Base-by-base conservation (phyloP, 2,329 filamentous ascomycete species). In the Coniochaeta pulveracea region DNA sequence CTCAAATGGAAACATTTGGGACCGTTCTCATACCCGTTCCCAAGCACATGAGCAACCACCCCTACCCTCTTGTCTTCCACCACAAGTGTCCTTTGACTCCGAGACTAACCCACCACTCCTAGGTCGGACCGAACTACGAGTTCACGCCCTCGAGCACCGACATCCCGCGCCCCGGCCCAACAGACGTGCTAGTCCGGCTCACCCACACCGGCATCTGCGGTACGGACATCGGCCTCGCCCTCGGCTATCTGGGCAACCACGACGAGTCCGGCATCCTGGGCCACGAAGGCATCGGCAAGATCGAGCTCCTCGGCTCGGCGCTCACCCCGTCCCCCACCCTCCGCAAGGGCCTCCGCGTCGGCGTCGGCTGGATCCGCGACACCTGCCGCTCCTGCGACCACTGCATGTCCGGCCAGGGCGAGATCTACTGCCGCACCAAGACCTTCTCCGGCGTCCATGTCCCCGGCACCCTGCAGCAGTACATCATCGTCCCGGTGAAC, bases 281-380 rank as follows among this genome's bases (percentile, higher is more conserved):
- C 4, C 63, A 66, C 30, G 63, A 66, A 39, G 63, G 61, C 6
- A 56, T 63, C 1, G 63, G 63, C 2, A 47, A 45, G 9, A 47
- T 64, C 11, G 54, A 47, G 4, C 46, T 41, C 16, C 38, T 64
- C 2, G 63, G 62, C 2, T 45, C 48, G 19, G 47, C 51, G 21
- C 47, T 58, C 4, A 6, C 40, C 1, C 14, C 37, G 1, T 27
- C 44, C n/a, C 49, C 51, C 26, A 37, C 43, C 2, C 35, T 41
- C 2, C 39, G 54, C 11, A 14, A 40, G 10, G 57, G 55, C 19
- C 48, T 57, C 29, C 52, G 55, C 1, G 53, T 60, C 0, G 60
- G 57, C 11, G 45, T 63, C 0, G 54, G 52, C 2, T 61, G 58
- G 59, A 48, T 47, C 11, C 49, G 57, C 10, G 56, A 61, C 16